Evolutionary conservation across 208 protist genomes (phyloP), one percentile per base, ranked within the genome.

Genomic region (Spongospora subterranea): DNA sequence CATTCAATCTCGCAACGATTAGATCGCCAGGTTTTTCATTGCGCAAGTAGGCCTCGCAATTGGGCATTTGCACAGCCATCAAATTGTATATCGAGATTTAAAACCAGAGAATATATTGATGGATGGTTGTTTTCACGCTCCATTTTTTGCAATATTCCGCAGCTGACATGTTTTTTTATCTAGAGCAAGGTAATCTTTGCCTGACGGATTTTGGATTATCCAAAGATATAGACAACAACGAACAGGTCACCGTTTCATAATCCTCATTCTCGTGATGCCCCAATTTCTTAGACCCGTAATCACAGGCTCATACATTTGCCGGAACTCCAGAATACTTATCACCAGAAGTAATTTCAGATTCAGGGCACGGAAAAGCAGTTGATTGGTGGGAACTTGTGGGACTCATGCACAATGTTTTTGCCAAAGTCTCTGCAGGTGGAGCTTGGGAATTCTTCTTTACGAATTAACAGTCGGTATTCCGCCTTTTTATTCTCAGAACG

Each of bases 171-270:
- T 43, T 39, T 71, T n/a, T n/a, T n/a, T n/a, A n/a, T 32, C 32
- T 24, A 65, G 50, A 66, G 71, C 71, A 17, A 11, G 92, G 92
- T 0, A 46, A 94, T 93, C 0, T 93, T 50, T 43, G 46, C 40
- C 38, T 95, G 0, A 94, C 91, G 11, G 94, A 95, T 88, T 95
- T 95, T 89, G 94, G 94, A 40, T 89, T 95, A 1, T 45, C 92
- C 0, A 95, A 95, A 76, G 38, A 89, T 40, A 53, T 92, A 17
- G 92, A 88, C 41, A 24, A 66, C 0, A 0, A 45, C 6, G 29
- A 92, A 43, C 6, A 60, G 24, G 50, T 60, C 6, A 60, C 24
- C 6, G 6, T 6, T 6, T 60, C 50, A 60, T 6, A 60, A n/a
- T n/a, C n/a, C 24, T 24, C 50, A 60, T 60, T 60, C 50, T 6